phyloP scores from a whole-genome alignment of 164 flowering plant species.

The Stephania cephalantha region DNA sequence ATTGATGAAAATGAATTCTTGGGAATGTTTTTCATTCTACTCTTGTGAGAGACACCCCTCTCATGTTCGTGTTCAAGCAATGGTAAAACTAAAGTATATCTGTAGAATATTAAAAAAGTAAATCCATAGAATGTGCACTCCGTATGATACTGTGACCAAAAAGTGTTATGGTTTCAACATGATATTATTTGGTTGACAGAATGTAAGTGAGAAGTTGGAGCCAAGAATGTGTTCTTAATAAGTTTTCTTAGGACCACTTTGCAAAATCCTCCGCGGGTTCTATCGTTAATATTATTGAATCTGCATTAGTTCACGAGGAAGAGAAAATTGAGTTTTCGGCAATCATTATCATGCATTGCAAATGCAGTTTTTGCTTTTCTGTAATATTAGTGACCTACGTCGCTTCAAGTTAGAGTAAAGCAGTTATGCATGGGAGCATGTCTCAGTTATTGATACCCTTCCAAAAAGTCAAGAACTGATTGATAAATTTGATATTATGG shows the following conservation, averaged over 20 bases:
- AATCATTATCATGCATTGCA: background rate
- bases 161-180: background rate
- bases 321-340: too few species aligned
- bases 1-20: background rate
- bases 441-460: background rate
- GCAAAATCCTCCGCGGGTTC: too few species aligned
- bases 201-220: background rate
- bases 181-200: background rate
- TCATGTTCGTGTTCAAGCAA: background rate
- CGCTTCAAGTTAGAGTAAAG: background rate
- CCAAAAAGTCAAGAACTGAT: background rate
- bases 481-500: background rate
- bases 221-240: background rate
- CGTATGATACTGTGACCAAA: background rate
- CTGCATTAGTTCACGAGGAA: too few species aligned
- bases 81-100: background rate
- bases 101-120: too few species aligned
- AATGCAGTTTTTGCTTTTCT: background rate
- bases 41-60: background rate
- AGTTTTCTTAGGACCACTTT: background rate
- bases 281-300: too few species aligned
- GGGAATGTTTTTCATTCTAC: background rate
- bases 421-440: background rate
- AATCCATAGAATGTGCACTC: background rate
- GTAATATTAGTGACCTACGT: background rate